Conservation (phyloP, 73 alveolate species). For the Paraurostyla sp. region DNA sequence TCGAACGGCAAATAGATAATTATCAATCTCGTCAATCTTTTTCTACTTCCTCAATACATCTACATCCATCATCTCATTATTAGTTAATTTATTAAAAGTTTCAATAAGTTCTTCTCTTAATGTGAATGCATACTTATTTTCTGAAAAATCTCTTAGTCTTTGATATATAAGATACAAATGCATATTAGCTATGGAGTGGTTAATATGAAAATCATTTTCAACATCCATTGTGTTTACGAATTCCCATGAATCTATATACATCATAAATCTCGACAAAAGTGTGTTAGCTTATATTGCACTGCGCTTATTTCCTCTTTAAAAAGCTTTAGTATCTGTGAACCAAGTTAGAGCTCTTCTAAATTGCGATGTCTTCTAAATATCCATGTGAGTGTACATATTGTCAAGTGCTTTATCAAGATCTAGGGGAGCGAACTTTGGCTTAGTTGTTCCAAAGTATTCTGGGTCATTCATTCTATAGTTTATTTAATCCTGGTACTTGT, state of each 20-base stretch:
- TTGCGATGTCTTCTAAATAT: slow-evolving; percentile 49
- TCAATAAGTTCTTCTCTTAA: slow-evolving; percentile 68
- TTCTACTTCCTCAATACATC: slow-evolving; percentile 84
- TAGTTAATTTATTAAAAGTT: slow-evolving; percentile 65
- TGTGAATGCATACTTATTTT: slow-evolving; percentile 69
- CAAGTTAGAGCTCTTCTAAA: slow-evolving; percentile 63
- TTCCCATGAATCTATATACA: slow-evolving; percentile 82
- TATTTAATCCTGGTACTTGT: slow-evolving; percentile 74
- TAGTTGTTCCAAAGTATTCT: slow-evolving; percentile 72
- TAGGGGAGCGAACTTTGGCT: slow-evolving; percentile 76
- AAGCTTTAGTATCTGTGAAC: slow-evolving; percentile 66
- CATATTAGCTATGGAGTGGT: slow-evolving; percentile 83
- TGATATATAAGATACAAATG: slow-evolving; percentile 81
- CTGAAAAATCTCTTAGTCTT: slow-evolving; percentile 70
- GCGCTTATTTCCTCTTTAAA: slow-evolving; percentile 60
- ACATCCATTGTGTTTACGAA: slow-evolving; percentile 81
- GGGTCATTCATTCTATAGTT: slow-evolving; percentile 82
- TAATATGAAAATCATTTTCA: slow-evolving; percentile 89
- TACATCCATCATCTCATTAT: slow-evolving; percentile 73
- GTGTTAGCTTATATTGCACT: slow-evolving; percentile 30
- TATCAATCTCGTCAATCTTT: slow-evolving; percentile 82
- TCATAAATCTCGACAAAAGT: slow-evolving; percentile 59
- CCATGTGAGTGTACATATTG: slow-evolving; percentile 50
- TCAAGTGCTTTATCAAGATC: slow-evolving; percentile 69
- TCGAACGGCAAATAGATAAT: slow-evolving; percentile 80